Evolutionary conservation across 257 asterid genomes (phyloP).

Genomic region (Penstemon eatonii): DNA sequence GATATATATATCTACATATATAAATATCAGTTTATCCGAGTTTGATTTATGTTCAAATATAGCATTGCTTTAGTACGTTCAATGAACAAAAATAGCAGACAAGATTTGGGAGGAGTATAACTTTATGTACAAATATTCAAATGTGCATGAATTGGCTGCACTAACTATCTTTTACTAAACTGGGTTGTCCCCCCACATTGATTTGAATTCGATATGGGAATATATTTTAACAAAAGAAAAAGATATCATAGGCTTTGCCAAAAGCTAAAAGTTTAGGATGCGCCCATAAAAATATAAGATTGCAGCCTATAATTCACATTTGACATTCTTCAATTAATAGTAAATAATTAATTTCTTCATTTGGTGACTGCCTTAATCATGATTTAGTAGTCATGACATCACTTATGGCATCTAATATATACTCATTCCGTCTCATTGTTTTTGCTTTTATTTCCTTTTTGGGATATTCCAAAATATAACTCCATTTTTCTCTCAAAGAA

Average conservation of each 20-base stretch:
- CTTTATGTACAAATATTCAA: neutral
- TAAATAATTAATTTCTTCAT: neutral
- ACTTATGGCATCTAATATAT: neutral
- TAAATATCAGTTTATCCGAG: no score
- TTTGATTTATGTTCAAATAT: no score
- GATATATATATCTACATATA: no score
- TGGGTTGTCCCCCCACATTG: neutral
- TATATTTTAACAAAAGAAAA: neutral
- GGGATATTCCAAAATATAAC: no score
- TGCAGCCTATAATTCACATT: neutral
- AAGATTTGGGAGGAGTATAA: neutral
- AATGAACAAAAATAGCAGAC: no score
- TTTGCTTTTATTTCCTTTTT: no score
- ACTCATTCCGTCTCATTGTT: no score
- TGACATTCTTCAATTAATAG: neutral
- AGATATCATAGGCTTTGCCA: neutral
- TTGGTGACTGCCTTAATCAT: neutral
- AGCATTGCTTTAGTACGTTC: no score
- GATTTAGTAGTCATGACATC: neutral
- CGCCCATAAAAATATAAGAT: neutral
- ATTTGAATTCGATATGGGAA: constrained; percentile 1
- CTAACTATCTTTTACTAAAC: neutral
- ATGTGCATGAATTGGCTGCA: neutral
- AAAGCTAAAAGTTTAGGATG: neutral
- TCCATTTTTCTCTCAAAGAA: no score